Percentiles rank a stretch among this genome's conserved stretches.
Conservation (phyloP, 176 grass and related monocot genomes). For the Puccinellia tenuiflora region DNA sequence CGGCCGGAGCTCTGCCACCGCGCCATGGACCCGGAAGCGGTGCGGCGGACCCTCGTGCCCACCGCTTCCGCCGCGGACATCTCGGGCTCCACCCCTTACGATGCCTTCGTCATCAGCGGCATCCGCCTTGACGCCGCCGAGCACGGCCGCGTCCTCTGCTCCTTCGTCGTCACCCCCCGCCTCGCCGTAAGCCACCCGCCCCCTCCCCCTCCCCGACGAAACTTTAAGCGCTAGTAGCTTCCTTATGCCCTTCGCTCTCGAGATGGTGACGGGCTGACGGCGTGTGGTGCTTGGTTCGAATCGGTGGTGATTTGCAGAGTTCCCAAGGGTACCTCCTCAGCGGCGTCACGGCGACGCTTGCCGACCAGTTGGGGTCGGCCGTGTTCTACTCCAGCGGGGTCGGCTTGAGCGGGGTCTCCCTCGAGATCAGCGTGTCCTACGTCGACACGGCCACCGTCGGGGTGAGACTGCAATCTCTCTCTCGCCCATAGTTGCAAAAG, state of each 20-base stretch:
- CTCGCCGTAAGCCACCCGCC: slow-evolving; percentile 31
- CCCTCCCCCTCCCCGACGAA: neutral
- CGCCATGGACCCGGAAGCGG: slow-evolving; percentile 53
- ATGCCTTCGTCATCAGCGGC: slow-evolving; percentile 47
- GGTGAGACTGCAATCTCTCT: slow-evolving; percentile 34
- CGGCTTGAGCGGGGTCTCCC: slow-evolving; percentile 39
- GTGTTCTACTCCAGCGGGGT: slow-evolving; percentile 41
- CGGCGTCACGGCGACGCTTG: slow-evolving; percentile 62
- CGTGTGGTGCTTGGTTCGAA: slow-evolving; percentile 6
- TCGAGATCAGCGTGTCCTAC: slow-evolving; percentile 66
- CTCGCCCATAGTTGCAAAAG: neutral
- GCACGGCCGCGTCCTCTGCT: slow-evolving; percentile 71
- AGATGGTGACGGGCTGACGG: neutral
- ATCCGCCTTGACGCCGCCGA: slow-evolving; percentile 44
- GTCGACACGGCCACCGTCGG: slow-evolving; percentile 52
- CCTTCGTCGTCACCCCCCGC: slow-evolving; percentile 54
- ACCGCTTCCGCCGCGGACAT: neutral
- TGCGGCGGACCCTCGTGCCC: slow-evolving; percentile 46
- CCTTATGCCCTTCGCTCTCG: neutral
- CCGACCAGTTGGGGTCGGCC: slow-evolving; percentile 69
- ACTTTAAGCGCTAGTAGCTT: neutral
- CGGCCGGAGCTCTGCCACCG: neutral
- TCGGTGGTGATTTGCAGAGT: slow-evolving; percentile 33
- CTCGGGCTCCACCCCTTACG: slow-evolving; percentile 36
- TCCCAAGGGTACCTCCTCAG: slow-evolving; percentile 47